Base-by-base conservation (phyloP, 2,329 filamentous ascomycete genomes). In the Scortechinia acanthostroma region DNA sequence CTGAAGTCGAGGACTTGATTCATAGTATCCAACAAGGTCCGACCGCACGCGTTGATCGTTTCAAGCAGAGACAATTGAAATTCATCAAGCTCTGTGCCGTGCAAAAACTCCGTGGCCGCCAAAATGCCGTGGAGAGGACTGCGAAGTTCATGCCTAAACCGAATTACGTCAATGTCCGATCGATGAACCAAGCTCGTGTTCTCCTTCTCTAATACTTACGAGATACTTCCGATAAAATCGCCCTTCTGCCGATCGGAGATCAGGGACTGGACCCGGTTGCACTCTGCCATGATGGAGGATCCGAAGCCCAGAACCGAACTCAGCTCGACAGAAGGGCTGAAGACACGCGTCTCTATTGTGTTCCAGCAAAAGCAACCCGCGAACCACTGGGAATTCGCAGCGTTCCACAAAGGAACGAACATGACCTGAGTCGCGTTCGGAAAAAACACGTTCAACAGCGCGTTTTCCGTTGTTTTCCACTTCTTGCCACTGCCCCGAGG, bases 131-230 rank as follows among this genome's bases (percentile, higher is more conserved):
- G 74, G 28, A 68, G 56, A 19, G 64, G 74, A 25, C 56, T 67
- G 3, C 71, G 60, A 4, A 77, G 58, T 48, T 77, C 74, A 50
- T 77, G 74, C 21, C n/a, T n/a, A n/a, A n/a, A n/a, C n/a, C n/a
- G n/a, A n/a, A n/a, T n/a, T n/a, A n/a, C n/a, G n/a, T n/a, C n/a
- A n/a, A n/a, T n/a, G n/a, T n/a, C n/a, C n/a, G n/a, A n/a, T n/a
- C n/a, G n/a, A n/a, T n/a, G n/a, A n/a, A n/a, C n/a, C n/a, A n/a
- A n/a, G n/a, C n/a, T n/a, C n/a, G n/a, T n/a, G n/a, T n/a, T n/a
- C n/a, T n/a, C n/a, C n/a, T n/a, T n/a, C n/a, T n/a, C n/a, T n/a
- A n/a, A n/a, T n/a, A n/a, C n/a, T n/a, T n/a, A n/a, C 25, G 25
- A 30, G 25, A 30, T 30, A n/a, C 25, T 30, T n/a, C 25, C 25